A percentile compares a stretch with the other conserved stretches of the same genome.
phyloP scores from a whole-genome alignment of 2,329 filamentous ascomycete species.

The Aspergillus proliferans region DNA sequence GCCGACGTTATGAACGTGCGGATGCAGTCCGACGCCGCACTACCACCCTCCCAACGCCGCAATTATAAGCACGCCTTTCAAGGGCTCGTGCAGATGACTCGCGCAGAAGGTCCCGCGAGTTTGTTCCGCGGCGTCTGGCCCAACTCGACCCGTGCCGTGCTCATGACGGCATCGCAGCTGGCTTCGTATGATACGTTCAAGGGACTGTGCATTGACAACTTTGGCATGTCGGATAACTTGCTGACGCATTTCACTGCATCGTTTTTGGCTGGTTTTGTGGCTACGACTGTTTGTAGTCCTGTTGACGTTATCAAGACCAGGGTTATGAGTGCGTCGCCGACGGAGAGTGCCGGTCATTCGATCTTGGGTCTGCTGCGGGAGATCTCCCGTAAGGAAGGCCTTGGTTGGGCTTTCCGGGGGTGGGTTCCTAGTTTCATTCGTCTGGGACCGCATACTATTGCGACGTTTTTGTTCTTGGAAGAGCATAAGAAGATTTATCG shows the following conservation, averaged over 20 bases:
- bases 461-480: slow-evolving; percentile 61
- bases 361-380: slow-evolving; percentile 47
- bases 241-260: slow-evolving; percentile 58
- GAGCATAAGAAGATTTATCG: slow-evolving; percentile 62
- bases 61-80: slow-evolving; percentile 89
- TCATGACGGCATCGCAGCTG: slow-evolving; percentile 61
- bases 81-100: slow-evolving; percentile 79
- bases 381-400: slow-evolving; percentile 52
- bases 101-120: slow-evolving; percentile 68
- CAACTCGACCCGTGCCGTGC: slow-evolving; percentile 56
- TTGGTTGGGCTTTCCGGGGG: slow-evolving; percentile 60
- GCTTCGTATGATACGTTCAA: slow-evolving; percentile 62
- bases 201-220: slow-evolving; percentile 46
- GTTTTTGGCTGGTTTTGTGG: slow-evolving; percentile 59
- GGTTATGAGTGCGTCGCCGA: slow-evolving; percentile 52
- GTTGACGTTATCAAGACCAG: slow-evolving; percentile 63
- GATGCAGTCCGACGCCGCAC: slow-evolving; percentile 88
- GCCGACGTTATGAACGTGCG: slow-evolving; percentile 96
- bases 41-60: slow-evolving; percentile 65
- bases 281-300: slow-evolving; percentile 61
- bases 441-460: slow-evolving; percentile 59
- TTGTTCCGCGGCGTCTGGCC: slow-evolving; percentile 72
- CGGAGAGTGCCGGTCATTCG: slow-evolving; percentile 36
- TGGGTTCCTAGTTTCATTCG: slow-evolving; percentile 64
- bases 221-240: slow-evolving; percentile 51